Base-by-base conservation (phyloP, 108 stramenopile genomes). In the Cyclotella atomus region DNA sequence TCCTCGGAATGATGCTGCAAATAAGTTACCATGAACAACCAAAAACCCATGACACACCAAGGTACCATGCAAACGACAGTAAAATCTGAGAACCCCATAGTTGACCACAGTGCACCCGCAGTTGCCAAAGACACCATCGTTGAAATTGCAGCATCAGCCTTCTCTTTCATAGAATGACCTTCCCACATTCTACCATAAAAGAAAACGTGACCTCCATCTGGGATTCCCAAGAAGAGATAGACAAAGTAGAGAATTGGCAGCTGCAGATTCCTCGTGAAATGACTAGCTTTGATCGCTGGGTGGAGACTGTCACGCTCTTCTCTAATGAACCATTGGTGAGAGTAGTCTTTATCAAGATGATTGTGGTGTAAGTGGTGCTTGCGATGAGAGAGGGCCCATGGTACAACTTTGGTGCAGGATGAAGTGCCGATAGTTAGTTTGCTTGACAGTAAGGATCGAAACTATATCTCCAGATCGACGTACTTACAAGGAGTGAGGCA, bases 11-110 rank as follows among this genome's bases (percentile, higher is more conserved):
- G 96, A 77, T 97, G 96, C 77, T 95, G 95, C 20, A 97, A 76
- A 77, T 96, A 97, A 16, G 96, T 97, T 9, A 97, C 96, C 90
- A 91, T 95, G 80, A 95, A 91, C 20, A 97, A 66, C 96, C 96
- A 96, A 49, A 88, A 93, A 36, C 81, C 83, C 86, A 93, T 85
- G 30, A 94, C 88, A 29, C 81, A 43, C 85, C 89, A 83, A 33
- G 96, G 96, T 2, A 70, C 66, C 65, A 87, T 75, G 53, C 93
- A 91, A 3, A 92, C 89, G 0, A 87, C 83, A 0, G 78, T 60
- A 62, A 92, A 91, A 63, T 87, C 83, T 1, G 84, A 71, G 0
- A 62, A 64, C 9, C 88, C 88, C 85, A 88, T 85, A 23, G 21
- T 68, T 5, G 41, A 46, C 84, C 86, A 91, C 1, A 88, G 74